Percentiles rank a stretch among this genome's conserved stretches.
Evolutionary conservation across 768 basidiomycete genomes (phyloP).

Genomic region (Russula griseocarnosa): DNA sequence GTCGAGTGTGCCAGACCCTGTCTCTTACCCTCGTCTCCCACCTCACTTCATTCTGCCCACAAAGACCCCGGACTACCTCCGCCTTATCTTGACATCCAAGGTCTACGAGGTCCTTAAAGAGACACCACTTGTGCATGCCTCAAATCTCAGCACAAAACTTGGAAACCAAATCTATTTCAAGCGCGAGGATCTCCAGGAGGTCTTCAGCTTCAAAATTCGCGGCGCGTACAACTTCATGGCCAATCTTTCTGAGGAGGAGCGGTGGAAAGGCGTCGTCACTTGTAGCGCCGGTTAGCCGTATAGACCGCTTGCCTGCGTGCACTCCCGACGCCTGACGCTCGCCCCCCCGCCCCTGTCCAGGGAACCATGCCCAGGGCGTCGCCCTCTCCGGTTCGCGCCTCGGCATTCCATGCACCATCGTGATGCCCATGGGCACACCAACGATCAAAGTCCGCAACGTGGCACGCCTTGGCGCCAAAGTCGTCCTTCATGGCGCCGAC

Average conservation of each 20-base stretch:
- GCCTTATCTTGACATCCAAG: slow-evolving; percentile 82
- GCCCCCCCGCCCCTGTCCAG: slow-evolving; percentile 40
- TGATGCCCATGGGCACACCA: slow-evolving; percentile 95
- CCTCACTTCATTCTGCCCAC: slow-evolving; percentile 60
- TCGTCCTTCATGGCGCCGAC: slow-evolving; percentile 85
- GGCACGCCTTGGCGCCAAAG: slow-evolving; percentile 90
- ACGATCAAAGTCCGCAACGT: slow-evolving; percentile 96
- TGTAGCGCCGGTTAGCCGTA: slow-evolving; percentile 87
- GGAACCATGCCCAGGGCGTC: slow-evolving; percentile 98
- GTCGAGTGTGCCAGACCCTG: slow-evolving; percentile 62
- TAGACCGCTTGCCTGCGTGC: slow-evolving; percentile 2
- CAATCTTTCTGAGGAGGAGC: slow-evolving; percentile 75
- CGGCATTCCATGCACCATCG: slow-evolving; percentile 93
- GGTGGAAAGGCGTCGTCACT: slow-evolving; percentile 96
- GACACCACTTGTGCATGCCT: slow-evolving; percentile 85
- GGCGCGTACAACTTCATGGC: slow-evolving; percentile 99
- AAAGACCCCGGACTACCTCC: slow-evolving; percentile 80
- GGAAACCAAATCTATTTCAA: slow-evolving; percentile 96
- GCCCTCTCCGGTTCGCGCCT: slow-evolving; percentile 89
- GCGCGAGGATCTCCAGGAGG: slow-evolving; percentile 93
- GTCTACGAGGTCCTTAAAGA: slow-evolving; percentile 87
- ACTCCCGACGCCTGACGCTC: slow-evolving; percentile 21
- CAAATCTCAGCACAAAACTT: slow-evolving; percentile 78
- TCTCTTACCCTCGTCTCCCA: slow-evolving; percentile 62
- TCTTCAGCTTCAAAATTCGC: slow-evolving; percentile 98